phyloP scores from a whole-genome alignment of 192 early-diverging fungal species.

The Rhizoclosmatium globosum region DNA sequence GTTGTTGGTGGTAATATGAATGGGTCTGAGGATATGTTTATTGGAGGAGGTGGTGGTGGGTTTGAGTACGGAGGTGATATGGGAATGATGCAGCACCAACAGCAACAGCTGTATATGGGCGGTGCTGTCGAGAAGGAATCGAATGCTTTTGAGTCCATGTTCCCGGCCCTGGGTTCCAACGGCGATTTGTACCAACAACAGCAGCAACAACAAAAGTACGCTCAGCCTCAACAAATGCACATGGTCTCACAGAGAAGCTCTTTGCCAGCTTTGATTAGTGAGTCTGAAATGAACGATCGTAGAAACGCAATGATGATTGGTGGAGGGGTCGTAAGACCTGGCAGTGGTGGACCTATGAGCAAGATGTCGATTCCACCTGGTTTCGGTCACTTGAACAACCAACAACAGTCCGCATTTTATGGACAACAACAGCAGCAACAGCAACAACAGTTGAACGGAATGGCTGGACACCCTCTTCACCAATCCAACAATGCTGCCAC shows the following conservation, averaged over 20 bases:
- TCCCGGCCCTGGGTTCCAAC: neutral
- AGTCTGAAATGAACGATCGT: neutral
- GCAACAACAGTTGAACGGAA: conserved; percentile 24
- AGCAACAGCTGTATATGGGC: conserved; percentile 2
- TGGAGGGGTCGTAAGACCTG: neutral
- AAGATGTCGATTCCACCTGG: conserved; percentile 8
- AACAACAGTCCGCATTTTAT: conserved; percentile 6
- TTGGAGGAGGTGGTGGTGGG: neutral
- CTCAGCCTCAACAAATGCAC: neutral
- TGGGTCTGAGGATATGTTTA: conserved; percentile 7
- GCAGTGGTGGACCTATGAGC: neutral
- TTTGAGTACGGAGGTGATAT: neutral
- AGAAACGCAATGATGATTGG: neutral
- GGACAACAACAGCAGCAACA: conserved; percentile 31
- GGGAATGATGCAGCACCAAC: conserved; percentile 1
- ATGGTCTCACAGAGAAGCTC: conserved; percentile 30
- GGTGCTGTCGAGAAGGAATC: conserved; percentile 12
- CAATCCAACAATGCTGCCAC: conserved; percentile 11
- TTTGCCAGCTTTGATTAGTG: conserved; percentile 17
- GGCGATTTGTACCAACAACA: neutral
- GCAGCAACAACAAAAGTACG: neutral
- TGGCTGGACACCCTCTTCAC: conserved; percentile 12
- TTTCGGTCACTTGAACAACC: neutral
- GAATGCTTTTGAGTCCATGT: conserved; percentile 17
- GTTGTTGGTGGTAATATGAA: neutral